A percentile compares a stretch with the other conserved stretches of the same genome.
Evolutionary conservation across 345 rosid genomes (phyloP).

Genomic region (Bruguiera sexangula): DNA sequence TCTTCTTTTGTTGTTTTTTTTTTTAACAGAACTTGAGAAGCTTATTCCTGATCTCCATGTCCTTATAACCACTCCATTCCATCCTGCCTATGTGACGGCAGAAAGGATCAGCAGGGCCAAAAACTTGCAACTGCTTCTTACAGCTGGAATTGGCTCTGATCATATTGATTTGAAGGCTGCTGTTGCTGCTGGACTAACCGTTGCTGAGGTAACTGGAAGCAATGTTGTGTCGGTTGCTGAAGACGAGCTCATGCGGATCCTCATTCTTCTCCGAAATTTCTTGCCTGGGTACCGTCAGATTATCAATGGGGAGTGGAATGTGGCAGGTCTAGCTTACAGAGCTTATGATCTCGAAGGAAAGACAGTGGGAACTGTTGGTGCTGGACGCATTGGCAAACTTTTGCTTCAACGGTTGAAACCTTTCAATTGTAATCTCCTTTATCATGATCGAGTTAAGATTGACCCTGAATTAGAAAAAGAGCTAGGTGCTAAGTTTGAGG

Average conservation of each 20-base stretch:
- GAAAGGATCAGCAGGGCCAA: conserved; percentile 92
- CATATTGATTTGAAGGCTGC: conserved; percentile 88
- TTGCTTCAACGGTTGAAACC: conserved; percentile 87
- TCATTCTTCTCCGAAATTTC: conserved; percentile 82
- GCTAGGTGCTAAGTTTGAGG: conserved; percentile 71
- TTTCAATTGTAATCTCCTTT: conserved; percentile 81
- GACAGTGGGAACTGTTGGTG: conserved; percentile 89
- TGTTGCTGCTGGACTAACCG: conserved; percentile 83
- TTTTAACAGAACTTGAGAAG: conserved; percentile 66
- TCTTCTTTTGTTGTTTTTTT: not conserved
- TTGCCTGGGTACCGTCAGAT: conserved; percentile 87
- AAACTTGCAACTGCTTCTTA: conserved; percentile 81
- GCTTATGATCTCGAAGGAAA: conserved; percentile 97
- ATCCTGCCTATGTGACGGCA: conserved; percentile 85
- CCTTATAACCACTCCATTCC: conserved; percentile 87
- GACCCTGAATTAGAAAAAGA: conserved; percentile 66
- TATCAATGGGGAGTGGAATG: conserved; percentile 86
- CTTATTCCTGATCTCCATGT: conserved; percentile 85
- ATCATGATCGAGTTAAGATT: conserved; percentile 77
- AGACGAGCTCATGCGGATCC: conserved; percentile 93
- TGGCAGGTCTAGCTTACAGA: conserved; percentile 75
- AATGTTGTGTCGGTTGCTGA: conserved; percentile 90
- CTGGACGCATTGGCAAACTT: conserved; percentile 84
- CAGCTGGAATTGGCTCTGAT: conserved; percentile 94
- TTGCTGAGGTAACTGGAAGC: conserved; percentile 95